Conservation (phyloP, 805 yeast species). For the Saccharomycopsis fibuligera region DNA sequence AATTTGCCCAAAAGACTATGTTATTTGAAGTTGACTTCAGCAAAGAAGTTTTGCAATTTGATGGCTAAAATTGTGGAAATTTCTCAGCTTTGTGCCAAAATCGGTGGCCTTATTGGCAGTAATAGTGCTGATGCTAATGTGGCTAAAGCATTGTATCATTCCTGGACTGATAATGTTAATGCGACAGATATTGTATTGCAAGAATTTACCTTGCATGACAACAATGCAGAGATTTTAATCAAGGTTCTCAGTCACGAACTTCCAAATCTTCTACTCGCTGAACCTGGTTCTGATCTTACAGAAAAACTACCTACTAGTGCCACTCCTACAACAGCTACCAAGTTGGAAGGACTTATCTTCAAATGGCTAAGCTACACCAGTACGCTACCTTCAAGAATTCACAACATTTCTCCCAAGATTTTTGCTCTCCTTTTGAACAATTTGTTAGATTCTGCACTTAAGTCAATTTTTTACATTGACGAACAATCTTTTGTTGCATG, state of each 20-base stretch:
- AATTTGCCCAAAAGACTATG: conserved; percentile 47
- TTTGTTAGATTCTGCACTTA: conserved; percentile 8
- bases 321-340: conserved; percentile 69
- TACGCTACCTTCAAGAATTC: not conserved
- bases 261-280: not conserved
- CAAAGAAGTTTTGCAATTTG: conserved; percentile 46
- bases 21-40: conserved; percentile 45
- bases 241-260: conserved; percentile 1
- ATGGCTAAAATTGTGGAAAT: conserved; percentile 49
- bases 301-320: conserved; percentile 77
- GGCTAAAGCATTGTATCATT: not conserved
- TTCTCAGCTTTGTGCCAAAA: conserved; percentile 35
- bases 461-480: not conserved
- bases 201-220: not conserved
- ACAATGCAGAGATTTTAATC: not conserved
- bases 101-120: not conserved
- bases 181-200: not conserved
- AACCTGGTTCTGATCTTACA: conserved; percentile 39
- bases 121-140: not conserved
- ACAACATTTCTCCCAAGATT: not conserved
- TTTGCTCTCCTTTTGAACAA: not conserved
- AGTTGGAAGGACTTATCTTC: not conserved
- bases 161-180: conserved; percentile 6
- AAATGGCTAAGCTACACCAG: conserved; percentile 3
- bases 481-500: not conserved